Percentiles rank a stretch among this genome's conserved stretches.
phyloP scores from a whole-genome alignment of 106 monocot genomes.

The Amphibolis antarctica region DNA sequence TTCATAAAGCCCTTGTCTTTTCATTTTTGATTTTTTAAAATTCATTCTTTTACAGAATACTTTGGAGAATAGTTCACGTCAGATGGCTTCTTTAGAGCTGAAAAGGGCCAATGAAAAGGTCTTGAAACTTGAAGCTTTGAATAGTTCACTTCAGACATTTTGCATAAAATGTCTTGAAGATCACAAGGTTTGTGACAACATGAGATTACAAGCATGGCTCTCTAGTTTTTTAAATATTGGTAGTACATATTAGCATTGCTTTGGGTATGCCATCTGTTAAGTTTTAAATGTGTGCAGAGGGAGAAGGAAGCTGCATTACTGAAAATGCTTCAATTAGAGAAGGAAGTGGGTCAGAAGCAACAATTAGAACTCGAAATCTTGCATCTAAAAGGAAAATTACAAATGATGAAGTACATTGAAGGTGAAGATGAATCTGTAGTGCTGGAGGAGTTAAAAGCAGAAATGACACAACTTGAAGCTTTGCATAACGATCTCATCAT shows the following conservation, averaged over 20 bases:
- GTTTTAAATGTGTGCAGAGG: constrained; percentile 28
- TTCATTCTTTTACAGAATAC: constrained; percentile 26
- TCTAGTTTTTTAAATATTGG: background rate
- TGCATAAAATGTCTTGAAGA: constrained; percentile 62
- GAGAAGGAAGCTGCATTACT: constrained; percentile 61
- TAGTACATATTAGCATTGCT: background rate
- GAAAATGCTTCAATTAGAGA: constrained; percentile 60
- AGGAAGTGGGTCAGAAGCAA: constrained; percentile 53
- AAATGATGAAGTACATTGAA: constrained; percentile 63
- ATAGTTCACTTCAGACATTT: constrained; percentile 39
- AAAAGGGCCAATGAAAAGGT: constrained; percentile 66
- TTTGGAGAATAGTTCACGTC: constrained; percentile 33
- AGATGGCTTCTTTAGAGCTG: constrained; percentile 53
- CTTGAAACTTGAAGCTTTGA: constrained; percentile 34
- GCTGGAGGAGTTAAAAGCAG: constrained; percentile 36
- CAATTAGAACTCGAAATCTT: constrained; percentile 69
- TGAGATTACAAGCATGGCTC: background rate
- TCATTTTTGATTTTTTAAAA: background rate
- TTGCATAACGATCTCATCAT: constrained; percentile 40
- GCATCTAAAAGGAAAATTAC: constrained; percentile 55
- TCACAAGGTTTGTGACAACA: constrained; percentile 44
- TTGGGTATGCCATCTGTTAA: background rate
- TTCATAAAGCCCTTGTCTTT: background rate
- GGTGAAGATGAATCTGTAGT: constrained; percentile 51
- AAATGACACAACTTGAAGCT: constrained; percentile 35